Conservation (phyloP, 441 rosid genomes). For the Aleurites moluccanus region DNA sequence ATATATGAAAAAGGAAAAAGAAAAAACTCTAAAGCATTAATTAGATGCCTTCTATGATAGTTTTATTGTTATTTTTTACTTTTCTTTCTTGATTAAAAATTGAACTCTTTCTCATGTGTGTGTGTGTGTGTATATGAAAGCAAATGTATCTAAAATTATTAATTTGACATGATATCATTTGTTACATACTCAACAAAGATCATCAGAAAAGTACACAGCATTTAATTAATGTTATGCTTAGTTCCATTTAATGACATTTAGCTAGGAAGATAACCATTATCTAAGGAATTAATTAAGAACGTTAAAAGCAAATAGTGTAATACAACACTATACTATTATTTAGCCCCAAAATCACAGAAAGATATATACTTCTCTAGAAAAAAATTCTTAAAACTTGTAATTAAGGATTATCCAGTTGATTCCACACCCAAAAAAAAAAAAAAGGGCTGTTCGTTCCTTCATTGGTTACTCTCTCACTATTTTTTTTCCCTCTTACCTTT, state of each 20-base stretch:
- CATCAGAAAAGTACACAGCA: not conserved
- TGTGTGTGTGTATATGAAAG: not conserved
- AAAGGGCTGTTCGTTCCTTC: conserved; percentile 19
- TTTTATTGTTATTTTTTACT: no score
- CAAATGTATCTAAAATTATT: not conserved
- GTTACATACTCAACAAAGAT: not conserved
- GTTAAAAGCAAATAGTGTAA: not conserved
- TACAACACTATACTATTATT: not conserved
- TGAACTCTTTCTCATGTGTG: no score
- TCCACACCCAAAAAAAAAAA: conserved; percentile 22
- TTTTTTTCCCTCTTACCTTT: conserved; percentile 12
- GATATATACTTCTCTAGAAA: conserved; percentile 5
- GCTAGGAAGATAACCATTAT: not conserved
- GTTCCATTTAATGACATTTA: not conserved
- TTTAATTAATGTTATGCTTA: not conserved
- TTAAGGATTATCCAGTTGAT: conserved; percentile 24
- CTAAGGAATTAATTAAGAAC: not conserved
- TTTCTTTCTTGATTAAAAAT: no score
- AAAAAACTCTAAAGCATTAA: no score
- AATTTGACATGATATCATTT: not conserved
- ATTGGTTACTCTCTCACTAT: conserved; percentile 24
- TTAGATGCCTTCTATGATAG: not conserved
- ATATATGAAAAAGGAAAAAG: no score
- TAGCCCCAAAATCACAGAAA: conserved; percentile 21
- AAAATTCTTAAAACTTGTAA: conserved; percentile 17